Base-by-base conservation (phyloP, 2,329 filamentous ascomycete species). In the Aureobasidium sp. region DNA sequence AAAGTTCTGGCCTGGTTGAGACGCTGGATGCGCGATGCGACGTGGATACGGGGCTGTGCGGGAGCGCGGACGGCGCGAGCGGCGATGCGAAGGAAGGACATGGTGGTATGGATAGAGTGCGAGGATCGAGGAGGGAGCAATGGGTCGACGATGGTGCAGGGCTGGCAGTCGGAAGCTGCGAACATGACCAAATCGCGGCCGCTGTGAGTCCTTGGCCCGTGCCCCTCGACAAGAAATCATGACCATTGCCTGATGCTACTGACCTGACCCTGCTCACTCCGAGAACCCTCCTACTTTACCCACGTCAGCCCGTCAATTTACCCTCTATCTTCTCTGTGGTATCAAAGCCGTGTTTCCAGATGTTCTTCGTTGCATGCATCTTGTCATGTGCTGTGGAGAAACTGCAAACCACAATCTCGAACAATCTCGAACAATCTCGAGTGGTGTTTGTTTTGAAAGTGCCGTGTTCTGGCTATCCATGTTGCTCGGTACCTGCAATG, bases 1-100 rank as follows among this genome's bases (percentile, higher is more conserved):
- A 84, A 81, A 67, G 66, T 62, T 68, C 68, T 65, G 65, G 67
- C 67, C 68, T 69, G 68, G 58, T 52, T 61, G 45, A 52, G 64
- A 41, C 44, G 53, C 56, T 63, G 62, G 48, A 60, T 31, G 60
- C 60, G 60, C 44, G 57, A 60, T 34, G 51, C 49, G 41, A 56
- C 60, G 52, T 51, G 55, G 59, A 58, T 36, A 67, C 62, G 62
- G 63, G 62, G 65, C 66, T 65, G 64, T 63, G 63, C 57, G 64
- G 64, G 37, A 63, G 67, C 63, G 64, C 56, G 61, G 62, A 64
- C 65, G 64, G 67, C 66, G 62, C 68, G 65, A 41, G 68, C 65
- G 63, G 69, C 68, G 63, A 64, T 41, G 44, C 63, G 61, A 36
- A 64, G 27, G 45, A 64, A 68, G 60, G 68, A 71, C 69, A 71